Evolutionary conservation across 352 stramenopile species (phyloP).

Genomic region (Phytophthora tubulina): DNA sequence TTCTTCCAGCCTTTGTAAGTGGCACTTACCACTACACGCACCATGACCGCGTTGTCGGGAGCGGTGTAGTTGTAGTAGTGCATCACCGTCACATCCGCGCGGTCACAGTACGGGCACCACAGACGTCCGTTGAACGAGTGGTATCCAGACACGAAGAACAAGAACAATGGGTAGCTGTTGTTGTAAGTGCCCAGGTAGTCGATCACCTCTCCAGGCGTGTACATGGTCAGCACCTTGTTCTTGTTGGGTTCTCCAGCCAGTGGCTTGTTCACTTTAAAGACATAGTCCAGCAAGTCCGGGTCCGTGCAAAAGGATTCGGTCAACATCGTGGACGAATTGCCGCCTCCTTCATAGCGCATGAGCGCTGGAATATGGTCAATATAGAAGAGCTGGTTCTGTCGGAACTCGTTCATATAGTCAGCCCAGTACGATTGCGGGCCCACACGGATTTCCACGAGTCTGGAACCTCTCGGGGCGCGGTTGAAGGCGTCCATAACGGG

Average conservation of each 20-base stretch:
- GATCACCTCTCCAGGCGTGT: conserved; percentile 53
- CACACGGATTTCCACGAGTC: conserved; percentile 80
- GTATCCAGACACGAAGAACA: conserved; percentile 81
- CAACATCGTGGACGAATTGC: conserved; percentile 79
- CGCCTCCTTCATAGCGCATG: conserved; percentile 76
- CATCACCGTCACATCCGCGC: conserved; percentile 70
- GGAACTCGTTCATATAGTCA: conserved; percentile 82
- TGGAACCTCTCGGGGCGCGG: conserved; percentile 66
- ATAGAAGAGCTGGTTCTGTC: conserved; percentile 87
- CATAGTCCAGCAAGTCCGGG: conserved; percentile 70
- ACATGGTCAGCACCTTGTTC: conserved; percentile 73
- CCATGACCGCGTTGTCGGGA: conserved; percentile 61
- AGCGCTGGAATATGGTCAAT: conserved; percentile 83
- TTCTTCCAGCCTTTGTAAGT: conserved; percentile 87
- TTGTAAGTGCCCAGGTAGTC: conserved; percentile 72
- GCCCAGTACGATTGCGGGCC: conserved; percentile 66
- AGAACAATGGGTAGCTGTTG: conserved; percentile 77
- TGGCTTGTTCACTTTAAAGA: conserved; percentile 69
- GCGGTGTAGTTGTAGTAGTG: conserved; percentile 87
- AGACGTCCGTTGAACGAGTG: conserved; percentile 80
- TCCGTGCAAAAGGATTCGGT: conserved; percentile 77
- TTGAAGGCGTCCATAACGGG: conserved; percentile 80
- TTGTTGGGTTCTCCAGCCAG: conserved; percentile 52
- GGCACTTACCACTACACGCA: conserved; percentile 58
- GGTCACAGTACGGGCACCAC: conserved; percentile 86